phyloP scores from a whole-genome alignment of 805 yeast species.

The Candida caryicola region DNA sequence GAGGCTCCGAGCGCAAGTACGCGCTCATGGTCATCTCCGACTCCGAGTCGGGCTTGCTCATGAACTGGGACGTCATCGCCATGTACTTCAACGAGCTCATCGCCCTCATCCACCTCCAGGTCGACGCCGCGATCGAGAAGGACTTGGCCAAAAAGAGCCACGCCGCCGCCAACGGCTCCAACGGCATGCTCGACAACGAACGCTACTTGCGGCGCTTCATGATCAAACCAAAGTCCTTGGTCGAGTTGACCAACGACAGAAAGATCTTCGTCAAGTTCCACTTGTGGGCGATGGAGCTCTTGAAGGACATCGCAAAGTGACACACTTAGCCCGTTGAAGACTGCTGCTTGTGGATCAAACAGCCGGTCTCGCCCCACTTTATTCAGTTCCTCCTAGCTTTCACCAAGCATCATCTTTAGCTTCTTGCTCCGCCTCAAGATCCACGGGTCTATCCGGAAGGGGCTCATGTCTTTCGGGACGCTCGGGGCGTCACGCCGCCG shows the following conservation, averaged over 20 bases:
- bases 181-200: constrained; percentile 37
- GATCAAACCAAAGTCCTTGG: constrained; percentile 54
- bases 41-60: constrained; percentile 49
- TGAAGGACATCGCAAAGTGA: constrained; percentile 29
- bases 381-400: too few relatives aligned
- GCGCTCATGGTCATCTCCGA: constrained; percentile 57
- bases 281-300: constrained; percentile 57
- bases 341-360: too few relatives aligned
- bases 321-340: too few relatives aligned
- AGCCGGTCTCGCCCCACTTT: too few relatives aligned
- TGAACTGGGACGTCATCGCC: constrained; percentile 52
- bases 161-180: constrained; percentile 12
- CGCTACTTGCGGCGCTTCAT: constrained; percentile 55
- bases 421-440: constrained; percentile 2
- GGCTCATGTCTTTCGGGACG: neutral
- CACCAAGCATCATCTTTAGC: neutral
- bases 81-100: constrained; percentile 31
- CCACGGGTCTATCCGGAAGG: constrained; percentile 10
- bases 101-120: constrained; percentile 16
- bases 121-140: constrained; percentile 11
- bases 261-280: constrained; percentile 57
- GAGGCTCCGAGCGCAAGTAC: constrained; percentile 73
- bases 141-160: constrained; percentile 20
- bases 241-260: constrained; percentile 53
- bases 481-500: neutral